Evolutionary conservation across 139 green algal species (phyloP).

Genomic region (Chloropicon primus): DNA sequence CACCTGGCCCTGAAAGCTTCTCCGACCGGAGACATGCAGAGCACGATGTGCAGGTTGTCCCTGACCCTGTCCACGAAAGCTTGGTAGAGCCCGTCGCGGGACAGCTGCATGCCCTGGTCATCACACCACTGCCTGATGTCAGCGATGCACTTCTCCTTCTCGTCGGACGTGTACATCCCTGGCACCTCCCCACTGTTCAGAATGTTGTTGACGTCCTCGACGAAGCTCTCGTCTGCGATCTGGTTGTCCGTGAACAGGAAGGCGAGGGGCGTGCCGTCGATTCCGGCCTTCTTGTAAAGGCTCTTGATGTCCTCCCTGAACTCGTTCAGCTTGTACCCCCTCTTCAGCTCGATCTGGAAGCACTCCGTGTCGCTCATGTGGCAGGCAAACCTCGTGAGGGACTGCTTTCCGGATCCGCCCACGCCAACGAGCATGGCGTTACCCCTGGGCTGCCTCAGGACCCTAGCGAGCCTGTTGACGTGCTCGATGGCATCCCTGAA

Average conservation of each 20-base stretch:
- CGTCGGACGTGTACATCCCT: background rate
- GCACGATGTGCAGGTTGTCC: background rate
- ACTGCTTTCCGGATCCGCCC: constrained; percentile 8
- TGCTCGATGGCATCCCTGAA: constrained; percentile 11
- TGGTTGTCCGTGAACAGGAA: constrained; percentile 22
- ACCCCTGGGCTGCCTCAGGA: background rate
- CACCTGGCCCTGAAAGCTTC: background rate
- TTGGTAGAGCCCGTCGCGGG: constrained; percentile 18
- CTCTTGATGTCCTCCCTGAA: constrained; percentile 23
- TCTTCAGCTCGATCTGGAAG: constrained; percentile 10
- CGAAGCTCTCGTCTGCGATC: background rate
- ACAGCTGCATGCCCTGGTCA: constrained; percentile 22
- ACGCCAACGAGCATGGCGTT: constrained; percentile 10
- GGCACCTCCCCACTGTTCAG: background rate
- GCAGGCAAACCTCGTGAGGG: constrained; percentile 3
- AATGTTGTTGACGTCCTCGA: background rate
- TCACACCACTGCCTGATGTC: constrained; percentile 48
- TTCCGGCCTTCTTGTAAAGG: constrained; percentile 12
- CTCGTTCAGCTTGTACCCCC: constrained; percentile 11
- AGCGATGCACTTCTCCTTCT: constrained; percentile 42
- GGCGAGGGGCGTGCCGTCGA: constrained; percentile 11
- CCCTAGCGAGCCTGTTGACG: constrained; percentile 2
- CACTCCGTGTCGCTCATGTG: constrained; percentile 6
- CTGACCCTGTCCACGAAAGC: background rate
- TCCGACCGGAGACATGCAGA: background rate